Base-by-base conservation (phyloP, 1,284 basidiomycete genomes). In the Irpex rosettiformis region DNA sequence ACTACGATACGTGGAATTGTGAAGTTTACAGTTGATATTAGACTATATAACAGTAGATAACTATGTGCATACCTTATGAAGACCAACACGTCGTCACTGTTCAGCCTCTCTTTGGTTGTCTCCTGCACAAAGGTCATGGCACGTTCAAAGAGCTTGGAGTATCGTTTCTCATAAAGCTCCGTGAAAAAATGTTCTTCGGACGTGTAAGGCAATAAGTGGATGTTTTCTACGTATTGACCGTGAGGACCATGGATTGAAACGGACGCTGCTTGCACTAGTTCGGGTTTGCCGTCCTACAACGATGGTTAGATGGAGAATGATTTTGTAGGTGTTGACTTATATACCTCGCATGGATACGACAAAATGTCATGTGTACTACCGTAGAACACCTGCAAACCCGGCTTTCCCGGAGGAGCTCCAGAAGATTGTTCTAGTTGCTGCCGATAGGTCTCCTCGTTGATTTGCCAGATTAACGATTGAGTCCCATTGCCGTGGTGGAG, bases 401-500 rank as follows among this genome's bases (percentile, higher is more conserved):
- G 75, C 57, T 78, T 79, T 0, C 65, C 47, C 0, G 64, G 60
- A 3, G 75, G 70, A 4, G 68, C 66, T 4, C 69, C 70, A 7
- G 60, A 63, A 63, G 81, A 79, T 0, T 68, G 69, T 62, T 90
- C 85, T 0, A 91, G 77, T 7, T 78, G 81, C 61, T 86, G 79
- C 18, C 84, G 79, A 69, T 93, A 87, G 0, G 91, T 86, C 59
- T 94, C 92, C 62, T 92, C 90, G 67, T 98, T 98, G 62, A 98
- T 89, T 52, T 91, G 86, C 93, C 94, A 97, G 0, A 83, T 85
- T 25, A 98, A 86, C 1, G 93, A 86, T 69, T 98, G 95, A 0
- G 94, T 97, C 1, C 96, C 96, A 68, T 98, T 96, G 6, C 94
- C 88, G 67, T 97, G 95, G 73, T 98, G 95, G 4, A 98, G 77